A percentile compares a stretch with the other conserved stretches of the same genome.
These are phyloP conservation scores for Colletotrichum sp. DNA, from an alignment of 2,329 filamentous ascomycete genomes.

Conservation along the genomic window DNA sequence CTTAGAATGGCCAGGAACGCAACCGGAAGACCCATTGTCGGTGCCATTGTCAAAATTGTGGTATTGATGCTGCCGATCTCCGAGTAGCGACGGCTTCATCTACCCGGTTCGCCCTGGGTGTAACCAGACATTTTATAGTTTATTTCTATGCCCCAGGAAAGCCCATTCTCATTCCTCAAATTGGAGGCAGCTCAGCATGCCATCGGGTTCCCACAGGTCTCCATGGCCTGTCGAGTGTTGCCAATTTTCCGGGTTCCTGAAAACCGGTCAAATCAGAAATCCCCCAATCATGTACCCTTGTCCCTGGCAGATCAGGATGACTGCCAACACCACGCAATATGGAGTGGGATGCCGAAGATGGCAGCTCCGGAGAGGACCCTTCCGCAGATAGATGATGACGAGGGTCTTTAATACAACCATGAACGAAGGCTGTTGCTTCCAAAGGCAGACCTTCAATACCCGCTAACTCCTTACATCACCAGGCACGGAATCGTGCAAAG, in stretches of 20 bases:
- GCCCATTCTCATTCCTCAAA: neutral
- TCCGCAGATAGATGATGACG: constrained; percentile 3
- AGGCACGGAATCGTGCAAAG: neutral
- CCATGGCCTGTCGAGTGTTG: neutral
- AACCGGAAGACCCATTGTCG: neutral
- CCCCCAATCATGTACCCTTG: constrained; percentile 12
- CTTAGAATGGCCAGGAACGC: neutral
- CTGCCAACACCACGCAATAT: neutral
- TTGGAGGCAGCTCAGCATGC: neutral
- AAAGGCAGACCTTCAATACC: neutral
- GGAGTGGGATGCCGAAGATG: neutral
- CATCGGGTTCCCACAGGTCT: neutral
- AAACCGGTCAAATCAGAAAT: neutral
- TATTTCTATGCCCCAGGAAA: neutral
- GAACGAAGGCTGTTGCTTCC: neutral
- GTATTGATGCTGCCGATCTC: neutral
- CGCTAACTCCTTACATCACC: neutral
- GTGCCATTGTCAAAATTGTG: neutral
- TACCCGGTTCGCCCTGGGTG: neutral
- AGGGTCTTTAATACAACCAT: neutral
- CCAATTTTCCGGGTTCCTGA: neutral
- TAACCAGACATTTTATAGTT: neutral
- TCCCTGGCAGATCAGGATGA: neutral
- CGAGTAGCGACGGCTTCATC: neutral
- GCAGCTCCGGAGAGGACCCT: neutral